Evolutionary conservation across 1,139 yeast species (phyloP), one percentile per base, ranked within the genome.

Genomic region (Kodamaea arcana): DNA sequence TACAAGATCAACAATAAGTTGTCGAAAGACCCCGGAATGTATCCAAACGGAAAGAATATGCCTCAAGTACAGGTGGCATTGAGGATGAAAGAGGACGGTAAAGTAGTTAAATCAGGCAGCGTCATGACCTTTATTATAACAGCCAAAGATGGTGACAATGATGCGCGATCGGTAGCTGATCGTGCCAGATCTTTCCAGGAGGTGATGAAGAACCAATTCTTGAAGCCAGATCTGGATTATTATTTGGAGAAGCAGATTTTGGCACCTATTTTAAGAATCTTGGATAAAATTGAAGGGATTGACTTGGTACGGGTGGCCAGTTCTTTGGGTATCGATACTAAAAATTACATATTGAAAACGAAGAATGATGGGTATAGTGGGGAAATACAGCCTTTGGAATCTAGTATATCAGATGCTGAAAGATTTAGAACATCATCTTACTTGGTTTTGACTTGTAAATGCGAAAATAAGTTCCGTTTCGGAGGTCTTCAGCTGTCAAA

Each of bases 11-110:
- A 83, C 50, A 83, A 88, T n/a, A 75, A 73, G 43, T 62, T 83
- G 31, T 81, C 90, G 1, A 83, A 83, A 48, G 92, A 83, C 52
- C 94, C 94, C 7, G 64, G 63, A 15, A 76, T 75, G 35, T 83
- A 83, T 51, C 87, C 88, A 5, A 79, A 78, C 46, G 94, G 88
- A 16, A 83, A 84, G 50, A 69, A 75, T 16, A 84, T 86, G 90
- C 96, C 98, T 2, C 88, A 90, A 22, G 96, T 94, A 11, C 94
- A 83, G 55, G 97, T 88, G 27, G 99, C 97, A 0, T 66, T 86
- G 42, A 73, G 94, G 47, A 70, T 87, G 57, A 69, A 85, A 45
- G 76, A 74, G 9, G 80, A 78, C 45, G 97, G 97, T 24, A 90
- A 87, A 49, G 80, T 84, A 27, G 76, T 94, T 38, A 82, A 82